Evolutionary conservation across 2,329 filamentous ascomycete species (phyloP).

Genomic region (Fusarium stilboides): DNA sequence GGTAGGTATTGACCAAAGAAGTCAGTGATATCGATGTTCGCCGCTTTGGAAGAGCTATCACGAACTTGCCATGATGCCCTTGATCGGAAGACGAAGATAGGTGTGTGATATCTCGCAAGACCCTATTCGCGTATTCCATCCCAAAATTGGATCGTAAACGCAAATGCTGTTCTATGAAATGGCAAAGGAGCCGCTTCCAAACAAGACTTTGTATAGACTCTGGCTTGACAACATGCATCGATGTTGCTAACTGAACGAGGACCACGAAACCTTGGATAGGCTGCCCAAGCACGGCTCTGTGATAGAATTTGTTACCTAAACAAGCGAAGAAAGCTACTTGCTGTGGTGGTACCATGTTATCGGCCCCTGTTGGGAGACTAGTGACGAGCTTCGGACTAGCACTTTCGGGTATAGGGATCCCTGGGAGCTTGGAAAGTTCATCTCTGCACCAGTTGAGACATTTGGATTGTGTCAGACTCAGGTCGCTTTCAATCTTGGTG

Average conservation of each 20-base stretch:
- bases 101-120: background rate
- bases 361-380: background rate
- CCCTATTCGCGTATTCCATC: background rate
- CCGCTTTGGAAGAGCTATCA: background rate
- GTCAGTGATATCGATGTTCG: background rate
- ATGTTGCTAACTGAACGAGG: background rate
- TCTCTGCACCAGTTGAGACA: conserved; percentile 1
- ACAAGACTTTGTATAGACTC: background rate
- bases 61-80: background rate
- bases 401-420: background rate
- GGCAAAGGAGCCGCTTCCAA: conserved; percentile 7
- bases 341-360: background rate
- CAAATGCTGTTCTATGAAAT: background rate
- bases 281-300: background rate
- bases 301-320: background rate
- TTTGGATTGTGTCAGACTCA: background rate
- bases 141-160: background rate
- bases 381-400: background rate
- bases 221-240: background rate
- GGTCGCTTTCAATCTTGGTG: background rate
- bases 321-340: conserved; percentile 8
- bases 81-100: background rate
- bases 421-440: background rate
- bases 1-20: background rate
- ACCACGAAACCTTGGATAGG: background rate